Conservation (phyloP, 257 asterid species). For the Knoxia roxburghii region DNA sequence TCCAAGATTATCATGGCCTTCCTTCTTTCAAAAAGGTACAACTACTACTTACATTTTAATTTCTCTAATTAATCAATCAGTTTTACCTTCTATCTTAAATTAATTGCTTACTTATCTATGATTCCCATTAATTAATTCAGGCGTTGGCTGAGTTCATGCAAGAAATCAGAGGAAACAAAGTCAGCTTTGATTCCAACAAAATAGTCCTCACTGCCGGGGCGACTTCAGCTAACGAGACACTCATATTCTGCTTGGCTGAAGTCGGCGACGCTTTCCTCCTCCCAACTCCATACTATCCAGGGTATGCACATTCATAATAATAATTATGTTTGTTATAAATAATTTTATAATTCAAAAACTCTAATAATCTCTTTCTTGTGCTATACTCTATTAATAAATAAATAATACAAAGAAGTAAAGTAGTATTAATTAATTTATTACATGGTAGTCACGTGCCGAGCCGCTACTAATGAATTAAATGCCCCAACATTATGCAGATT, state of each 20-base stretch:
- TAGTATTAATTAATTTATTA: too few relatives aligned
- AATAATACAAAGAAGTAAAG: too few relatives aligned
- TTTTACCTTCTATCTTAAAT: too few relatives aligned
- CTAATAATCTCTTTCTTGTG: not conserved
- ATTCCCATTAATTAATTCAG: conserved; percentile 16
- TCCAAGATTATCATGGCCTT: conserved; percentile 39
- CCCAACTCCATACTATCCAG: conserved; percentile 81
- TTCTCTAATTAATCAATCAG: too few relatives aligned
- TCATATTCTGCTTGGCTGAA: conserved; percentile 65
- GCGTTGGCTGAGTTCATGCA: conserved; percentile 59
- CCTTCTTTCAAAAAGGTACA: conserved; percentile 32
- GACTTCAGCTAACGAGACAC: conserved; percentile 68
- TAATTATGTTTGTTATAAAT: too few relatives aligned
- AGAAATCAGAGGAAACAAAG: conserved; percentile 65
- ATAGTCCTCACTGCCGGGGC: conserved; percentile 74
- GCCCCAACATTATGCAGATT: conserved; percentile 45
- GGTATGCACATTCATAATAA: conserved; percentile 26
- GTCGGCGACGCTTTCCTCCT: conserved; percentile 69
- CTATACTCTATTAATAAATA: not conserved
- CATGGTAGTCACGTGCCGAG: not conserved
- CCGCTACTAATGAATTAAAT: not conserved
- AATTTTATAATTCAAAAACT: too few relatives aligned
- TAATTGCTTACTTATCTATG: too few relatives aligned
- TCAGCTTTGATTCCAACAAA: conserved; percentile 41
- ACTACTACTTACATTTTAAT: too few relatives aligned